A percentile compares a stretch with the other conserved stretches of the same genome.
These are phyloP conservation scores for Begonia fuchsioides DNA, from an alignment of 306 rosid species.

Conservation along the genomic window DNA sequence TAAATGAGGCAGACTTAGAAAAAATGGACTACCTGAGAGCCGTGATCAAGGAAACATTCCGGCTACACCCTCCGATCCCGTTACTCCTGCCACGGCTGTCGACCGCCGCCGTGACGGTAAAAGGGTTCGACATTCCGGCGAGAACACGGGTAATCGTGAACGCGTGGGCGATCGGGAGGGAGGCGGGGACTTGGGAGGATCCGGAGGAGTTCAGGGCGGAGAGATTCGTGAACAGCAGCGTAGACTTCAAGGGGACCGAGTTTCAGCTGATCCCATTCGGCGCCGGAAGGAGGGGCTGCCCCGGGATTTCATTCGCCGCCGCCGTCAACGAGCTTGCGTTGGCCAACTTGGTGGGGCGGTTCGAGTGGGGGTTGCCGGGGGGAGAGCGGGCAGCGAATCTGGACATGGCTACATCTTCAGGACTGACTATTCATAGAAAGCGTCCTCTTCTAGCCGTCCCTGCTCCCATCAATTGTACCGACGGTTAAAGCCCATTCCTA, in stretches of 20 bases:
- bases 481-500: too few relatives aligned
- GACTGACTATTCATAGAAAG: neutral
- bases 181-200: too few relatives aligned
- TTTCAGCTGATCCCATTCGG: too few relatives aligned
- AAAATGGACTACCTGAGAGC: conserved; percentile 29
- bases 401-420: conserved; percentile 16
- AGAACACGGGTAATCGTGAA: conserved; percentile 10
- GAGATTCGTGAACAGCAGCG: too few relatives aligned
- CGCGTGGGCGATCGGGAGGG: too few relatives aligned
- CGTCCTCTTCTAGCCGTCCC: neutral
- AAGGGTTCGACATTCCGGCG: conserved; percentile 10
- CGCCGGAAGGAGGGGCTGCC: too few relatives aligned
- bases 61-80: too few relatives aligned
- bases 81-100: conserved; percentile 26
- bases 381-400: conserved; percentile 9
- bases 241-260: too few relatives aligned
- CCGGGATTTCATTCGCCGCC: too few relatives aligned
- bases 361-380: conserved; percentile 15
- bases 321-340: conserved; percentile 11
- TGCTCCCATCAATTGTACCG: too few relatives aligned
- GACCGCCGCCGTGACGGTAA: conserved; percentile 6
- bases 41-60: too few relatives aligned
- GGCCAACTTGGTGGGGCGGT: conserved; percentile 16
- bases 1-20: conserved; percentile 20
- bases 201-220: too few relatives aligned